These are phyloP conservation scores for Pseudoturritis turrita DNA, from an alignment of 345 rosid species.

Conservation along the genomic window DNA sequence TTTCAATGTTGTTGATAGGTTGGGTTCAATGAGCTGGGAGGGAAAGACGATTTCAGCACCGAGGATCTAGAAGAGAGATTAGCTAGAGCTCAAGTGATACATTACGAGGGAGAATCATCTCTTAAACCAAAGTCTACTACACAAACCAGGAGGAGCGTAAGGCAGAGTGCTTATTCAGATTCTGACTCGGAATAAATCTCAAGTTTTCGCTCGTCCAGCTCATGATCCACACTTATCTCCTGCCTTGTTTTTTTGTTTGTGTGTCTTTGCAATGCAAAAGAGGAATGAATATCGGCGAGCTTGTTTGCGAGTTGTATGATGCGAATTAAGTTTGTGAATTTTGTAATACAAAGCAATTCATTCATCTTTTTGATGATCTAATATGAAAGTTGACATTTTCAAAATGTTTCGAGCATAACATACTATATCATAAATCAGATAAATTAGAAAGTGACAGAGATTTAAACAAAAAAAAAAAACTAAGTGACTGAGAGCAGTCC, in stretches of 20 bases:
- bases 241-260: background rate
- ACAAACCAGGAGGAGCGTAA: constrained; percentile 60
- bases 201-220: background rate
- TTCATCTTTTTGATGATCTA: background rate
- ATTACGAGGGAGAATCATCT: constrained; percentile 82
- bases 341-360: background rate
- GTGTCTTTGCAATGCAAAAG: background rate
- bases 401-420: background rate
- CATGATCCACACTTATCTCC: background rate
- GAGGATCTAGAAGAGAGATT: constrained; percentile 91
- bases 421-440: background rate
- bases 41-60: constrained; percentile 90
- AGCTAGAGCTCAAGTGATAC: constrained; percentile 80
- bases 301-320: background rate
- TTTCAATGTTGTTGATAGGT: constrained; percentile 43
- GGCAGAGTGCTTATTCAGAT: constrained; percentile 57
- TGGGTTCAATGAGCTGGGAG: constrained; percentile 92
- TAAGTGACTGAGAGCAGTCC: background rate
- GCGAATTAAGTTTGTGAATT: background rate
- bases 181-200: constrained; percentile 54
- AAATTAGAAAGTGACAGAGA: too few species aligned
- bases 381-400: background rate
- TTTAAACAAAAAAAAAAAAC: too few species aligned
- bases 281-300: background rate
- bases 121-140: constrained; percentile 40